Evolutionary conservation across 169 alveolate species (phyloP).

Genomic region (Besnoitia besnoiti): DNA sequence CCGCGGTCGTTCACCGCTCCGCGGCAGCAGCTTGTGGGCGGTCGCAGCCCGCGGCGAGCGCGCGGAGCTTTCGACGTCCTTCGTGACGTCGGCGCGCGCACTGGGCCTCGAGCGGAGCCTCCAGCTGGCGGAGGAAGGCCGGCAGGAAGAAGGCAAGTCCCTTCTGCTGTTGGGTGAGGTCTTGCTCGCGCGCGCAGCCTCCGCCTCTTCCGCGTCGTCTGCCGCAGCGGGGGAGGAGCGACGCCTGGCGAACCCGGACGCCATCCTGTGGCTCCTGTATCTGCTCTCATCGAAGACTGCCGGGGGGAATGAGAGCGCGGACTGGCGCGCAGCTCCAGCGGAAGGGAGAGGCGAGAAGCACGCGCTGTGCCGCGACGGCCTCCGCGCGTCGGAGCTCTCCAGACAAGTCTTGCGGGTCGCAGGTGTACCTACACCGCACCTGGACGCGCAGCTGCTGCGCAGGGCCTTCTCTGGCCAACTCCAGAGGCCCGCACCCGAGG

Average conservation of each 20-base stretch:
- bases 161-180: background rate
- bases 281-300: background rate
- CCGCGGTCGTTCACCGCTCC: background rate
- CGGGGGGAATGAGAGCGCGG: background rate
- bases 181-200: background rate
- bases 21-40: too few relatives aligned
- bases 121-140: background rate
- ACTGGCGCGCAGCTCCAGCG: background rate
- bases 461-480: background rate
- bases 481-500: background rate
- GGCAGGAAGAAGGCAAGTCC: background rate
- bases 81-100: too few relatives aligned
- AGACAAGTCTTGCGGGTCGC: conserved; percentile 3
- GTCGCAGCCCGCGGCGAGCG: too few relatives aligned
- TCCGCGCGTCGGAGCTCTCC: conserved; percentile 2
- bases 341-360: background rate
- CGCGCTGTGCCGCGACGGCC: background rate
- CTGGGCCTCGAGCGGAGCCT: background rate
- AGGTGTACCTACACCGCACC: background rate
- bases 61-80: too few relatives aligned
- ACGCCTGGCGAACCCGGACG: background rate
- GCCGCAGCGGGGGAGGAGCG: background rate
- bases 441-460: background rate
- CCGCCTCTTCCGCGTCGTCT: background rate
- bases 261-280: background rate